A percentile compares a stretch with the other conserved stretches of the same genome.
These are phyloP conservation scores for Alternaria brassicae DNA, from an alignment of 2,329 filamentous ascomycete genomes.

Conservation along the genomic window DNA sequence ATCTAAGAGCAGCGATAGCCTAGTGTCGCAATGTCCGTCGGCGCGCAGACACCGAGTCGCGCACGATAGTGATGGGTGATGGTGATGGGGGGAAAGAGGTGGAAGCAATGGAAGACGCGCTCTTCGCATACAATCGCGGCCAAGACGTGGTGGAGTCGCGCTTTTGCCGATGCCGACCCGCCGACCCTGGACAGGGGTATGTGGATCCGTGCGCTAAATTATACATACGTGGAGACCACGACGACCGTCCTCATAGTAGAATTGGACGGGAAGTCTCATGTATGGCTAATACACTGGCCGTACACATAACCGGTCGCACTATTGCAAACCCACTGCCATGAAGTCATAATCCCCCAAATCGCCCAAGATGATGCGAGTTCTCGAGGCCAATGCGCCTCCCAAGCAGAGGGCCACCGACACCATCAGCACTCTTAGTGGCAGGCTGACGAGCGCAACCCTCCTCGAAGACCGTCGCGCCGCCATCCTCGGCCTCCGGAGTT, in stretches of 20 bases:
- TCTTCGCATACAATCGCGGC: slow-evolving; percentile 17
- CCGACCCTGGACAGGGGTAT: slow-evolving; percentile 3
- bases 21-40: slow-evolving; percentile 7
- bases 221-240: slow-evolving; percentile 31
- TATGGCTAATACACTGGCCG: background rate
- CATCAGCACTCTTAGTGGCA: slow-evolving; percentile 86
- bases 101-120: slow-evolving; percentile 10
- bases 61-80: slow-evolving; percentile 16
- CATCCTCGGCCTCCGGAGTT: slow-evolving; percentile 90
- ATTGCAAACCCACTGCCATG: slow-evolving; percentile 22
- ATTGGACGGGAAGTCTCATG: background rate
- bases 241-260: background rate
- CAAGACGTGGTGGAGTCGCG: slow-evolving; percentile 28
- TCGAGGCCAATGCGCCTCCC: slow-evolving; percentile 78
- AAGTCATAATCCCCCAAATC: slow-evolving; percentile 21
- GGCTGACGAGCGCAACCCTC: slow-evolving; percentile 86
- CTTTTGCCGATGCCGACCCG: slow-evolving; percentile 29
- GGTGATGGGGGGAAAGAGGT: background rate
- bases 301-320: background rate
- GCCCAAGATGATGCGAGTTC: slow-evolving; percentile 59
- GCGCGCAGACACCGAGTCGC: slow-evolving; percentile 12
- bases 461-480: slow-evolving; percentile 94
- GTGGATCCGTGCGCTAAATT: slow-evolving; percentile 27
- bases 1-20: background rate
- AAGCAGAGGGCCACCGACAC: slow-evolving; percentile 97